Base-by-base conservation (phyloP, 1,139 yeast genomes). In the Trichomonascaceae sp. region DNA sequence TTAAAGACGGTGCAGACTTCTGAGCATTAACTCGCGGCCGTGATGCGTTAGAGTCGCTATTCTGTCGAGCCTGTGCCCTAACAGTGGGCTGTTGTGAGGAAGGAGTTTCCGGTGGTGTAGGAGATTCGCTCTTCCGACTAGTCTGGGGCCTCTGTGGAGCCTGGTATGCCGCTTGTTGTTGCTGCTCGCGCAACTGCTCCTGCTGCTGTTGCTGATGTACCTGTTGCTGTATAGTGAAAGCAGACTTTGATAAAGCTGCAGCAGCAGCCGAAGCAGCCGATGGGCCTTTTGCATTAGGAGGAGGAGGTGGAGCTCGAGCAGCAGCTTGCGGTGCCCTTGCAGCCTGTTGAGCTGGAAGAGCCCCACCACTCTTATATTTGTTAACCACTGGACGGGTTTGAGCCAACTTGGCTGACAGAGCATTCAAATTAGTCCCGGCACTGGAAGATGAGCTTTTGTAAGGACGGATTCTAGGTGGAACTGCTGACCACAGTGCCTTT, bases 381-480 rank as follows among this genome's bases (percentile, higher is more conserved):
- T 22, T n/a, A 12, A 4, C 27, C 27, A 20, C 32, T 17, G 18
- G 36, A 20, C 27, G 41, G 10, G 30, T 43, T 32, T 27, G 50
- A 9, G 19, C 30, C 27, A 27, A 30, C 27, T 27, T 45, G 38
- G 43, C 27, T n/a, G 15, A 49, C 52, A 17, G 48, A 47, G 22
- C 45, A 24, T 13, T 36, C 41, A 36, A n/a, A 15, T 36, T 36
- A 36, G 41, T 36, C 9, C 41, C 41, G 15, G 61, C 57, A 8
- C 51, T 30, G 8, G 51, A 47, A 30, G 68, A 60, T 2, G 62
- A 59, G 15, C 84, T 71, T 50, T 80, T 80, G 66, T 84, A 89
- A 0, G 97, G 96, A 13, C 84, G 83, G 44, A 90, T 70, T 61
- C 81, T 84, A 1, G 99, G 99, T 2, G 90, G 88, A 1, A 76